phyloP scores from a whole-genome alignment of 1,139 yeast species.

The Nakaseomyces kungkrabaensis region DNA sequence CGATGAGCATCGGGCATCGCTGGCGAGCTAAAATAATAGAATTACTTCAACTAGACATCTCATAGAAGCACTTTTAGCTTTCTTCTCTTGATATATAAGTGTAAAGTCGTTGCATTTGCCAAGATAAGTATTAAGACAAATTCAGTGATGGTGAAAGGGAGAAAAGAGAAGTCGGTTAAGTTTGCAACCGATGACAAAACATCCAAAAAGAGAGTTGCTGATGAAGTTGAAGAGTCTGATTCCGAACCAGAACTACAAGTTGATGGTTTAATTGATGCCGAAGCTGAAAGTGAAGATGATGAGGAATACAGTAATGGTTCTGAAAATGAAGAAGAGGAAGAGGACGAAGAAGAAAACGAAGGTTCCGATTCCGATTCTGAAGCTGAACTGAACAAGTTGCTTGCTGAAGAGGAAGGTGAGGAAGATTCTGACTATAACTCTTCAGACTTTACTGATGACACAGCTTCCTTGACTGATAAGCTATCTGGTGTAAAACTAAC shows the following conservation, averaged over 20 bases:
- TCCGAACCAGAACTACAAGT: constrained; percentile 30
- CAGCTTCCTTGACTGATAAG: constrained; percentile 44
- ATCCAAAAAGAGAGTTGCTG: constrained; percentile 29
- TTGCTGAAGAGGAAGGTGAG: constrained; percentile 41
- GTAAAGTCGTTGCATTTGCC: too few species aligned
- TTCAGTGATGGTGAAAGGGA: not conserved
- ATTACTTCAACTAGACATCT: too few species aligned
- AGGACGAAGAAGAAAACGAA: constrained; percentile 30
- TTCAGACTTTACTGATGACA: constrained; percentile 32
- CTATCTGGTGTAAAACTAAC: constrained; percentile 45
- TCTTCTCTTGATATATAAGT: too few species aligned
- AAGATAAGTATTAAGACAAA: not conserved
- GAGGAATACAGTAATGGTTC: constrained; percentile 32
- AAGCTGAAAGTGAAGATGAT: constrained; percentile 22
- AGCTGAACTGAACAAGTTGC: constrained; percentile 47
- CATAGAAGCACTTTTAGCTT: too few species aligned
- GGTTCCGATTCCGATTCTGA: constrained; percentile 45
- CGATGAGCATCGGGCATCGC: constrained; percentile 1
- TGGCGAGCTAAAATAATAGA: not conserved
- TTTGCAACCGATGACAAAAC: not conserved
- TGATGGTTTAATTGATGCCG: constrained; percentile 33
- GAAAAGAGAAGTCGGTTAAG: not conserved
- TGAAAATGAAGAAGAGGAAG: constrained; percentile 17
- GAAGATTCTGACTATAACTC: constrained; percentile 27
- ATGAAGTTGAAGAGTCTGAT: constrained; percentile 20